Evolutionary conservation across 2,329 filamentous ascomycete species (phyloP).

Genomic region (Trichophyton rubrum): DNA sequence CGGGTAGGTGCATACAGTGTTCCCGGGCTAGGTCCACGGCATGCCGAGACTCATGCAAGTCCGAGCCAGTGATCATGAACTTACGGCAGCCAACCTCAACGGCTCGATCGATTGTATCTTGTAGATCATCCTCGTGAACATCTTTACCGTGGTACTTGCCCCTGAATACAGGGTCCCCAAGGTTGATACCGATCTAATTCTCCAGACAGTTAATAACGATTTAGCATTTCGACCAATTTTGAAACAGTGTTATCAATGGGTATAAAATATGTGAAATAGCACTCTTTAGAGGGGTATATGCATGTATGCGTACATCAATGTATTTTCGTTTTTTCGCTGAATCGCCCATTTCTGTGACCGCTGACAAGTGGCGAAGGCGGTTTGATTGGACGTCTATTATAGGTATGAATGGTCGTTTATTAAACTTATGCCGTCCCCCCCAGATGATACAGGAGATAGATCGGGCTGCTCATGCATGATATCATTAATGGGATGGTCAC

Average conservation of each 20-base stretch:
- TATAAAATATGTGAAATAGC: not conserved
- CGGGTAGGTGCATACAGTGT: slow-evolving; percentile 47
- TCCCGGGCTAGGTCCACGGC: slow-evolving; percentile 61
- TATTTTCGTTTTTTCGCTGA: slow-evolving; percentile 29
- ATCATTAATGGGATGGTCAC: not conserved
- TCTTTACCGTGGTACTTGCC: slow-evolving; percentile 73
- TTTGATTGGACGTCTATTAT: not conserved
- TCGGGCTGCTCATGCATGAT: not conserved
- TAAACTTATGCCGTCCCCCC: not conserved
- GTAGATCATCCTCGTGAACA: slow-evolving; percentile 35
- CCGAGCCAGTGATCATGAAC: slow-evolving; percentile 86
- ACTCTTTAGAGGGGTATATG: not conserved
- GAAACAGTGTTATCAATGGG: not conserved
- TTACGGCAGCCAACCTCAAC: slow-evolving; percentile 69
- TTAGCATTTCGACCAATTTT: not conserved
- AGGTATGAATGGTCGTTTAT: not conserved
- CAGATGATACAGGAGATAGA: not conserved
- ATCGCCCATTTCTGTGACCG: slow-evolving; percentile 23
- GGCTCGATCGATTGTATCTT: slow-evolving; percentile 65
- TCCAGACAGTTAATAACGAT: not conserved
- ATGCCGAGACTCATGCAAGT: slow-evolving; percentile 62
- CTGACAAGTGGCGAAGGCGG: not conserved
- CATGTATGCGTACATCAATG: slow-evolving; percentile 32
- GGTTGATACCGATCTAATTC: slow-evolving; percentile 73
- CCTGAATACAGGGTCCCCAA: slow-evolving; percentile 81